Conservation (phyloP, 805 yeast species). For the Ogataea ramenticola region DNA sequence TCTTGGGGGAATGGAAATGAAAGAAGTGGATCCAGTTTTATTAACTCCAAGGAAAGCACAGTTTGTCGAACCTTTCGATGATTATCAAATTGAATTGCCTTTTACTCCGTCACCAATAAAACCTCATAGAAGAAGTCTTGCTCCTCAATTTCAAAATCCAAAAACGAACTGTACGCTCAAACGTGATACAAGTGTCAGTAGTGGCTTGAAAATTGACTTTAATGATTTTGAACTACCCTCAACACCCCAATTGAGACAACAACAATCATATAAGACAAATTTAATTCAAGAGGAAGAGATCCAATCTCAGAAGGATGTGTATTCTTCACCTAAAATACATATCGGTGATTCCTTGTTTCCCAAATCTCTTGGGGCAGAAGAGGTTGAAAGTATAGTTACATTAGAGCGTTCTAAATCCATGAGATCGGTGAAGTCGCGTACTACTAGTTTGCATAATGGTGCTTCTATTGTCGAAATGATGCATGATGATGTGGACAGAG, state of each 20-base stretch:
- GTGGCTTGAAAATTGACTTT: constrained; percentile 2
- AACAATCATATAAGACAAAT: too few relatives aligned
- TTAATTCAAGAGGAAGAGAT: neutral
- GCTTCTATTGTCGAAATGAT: neutral
- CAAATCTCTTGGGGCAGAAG: constrained; percentile 54
- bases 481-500: constrained; percentile 10
- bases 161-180: neutral
- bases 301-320: neutral
- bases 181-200: neutral
- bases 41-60: constrained; percentile 2
- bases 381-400: constrained; percentile 68
- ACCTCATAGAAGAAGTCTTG: neutral
- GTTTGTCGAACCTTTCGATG: constrained; percentile 6
- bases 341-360: constrained; percentile 65
- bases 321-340: constrained; percentile 20
- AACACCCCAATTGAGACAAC: neutral
- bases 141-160: constrained; percentile 1
- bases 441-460: constrained; percentile 3
- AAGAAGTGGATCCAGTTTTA: neutral
- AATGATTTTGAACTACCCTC: neutral
- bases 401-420: constrained; percentile 59
- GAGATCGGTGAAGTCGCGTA: constrained; percentile 33
- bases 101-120: constrained; percentile 14
- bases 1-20: neutral
- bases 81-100: constrained; percentile 9